Conservation (phyloP, 148 eudicot genomes). For the Silene uniflora region DNA sequence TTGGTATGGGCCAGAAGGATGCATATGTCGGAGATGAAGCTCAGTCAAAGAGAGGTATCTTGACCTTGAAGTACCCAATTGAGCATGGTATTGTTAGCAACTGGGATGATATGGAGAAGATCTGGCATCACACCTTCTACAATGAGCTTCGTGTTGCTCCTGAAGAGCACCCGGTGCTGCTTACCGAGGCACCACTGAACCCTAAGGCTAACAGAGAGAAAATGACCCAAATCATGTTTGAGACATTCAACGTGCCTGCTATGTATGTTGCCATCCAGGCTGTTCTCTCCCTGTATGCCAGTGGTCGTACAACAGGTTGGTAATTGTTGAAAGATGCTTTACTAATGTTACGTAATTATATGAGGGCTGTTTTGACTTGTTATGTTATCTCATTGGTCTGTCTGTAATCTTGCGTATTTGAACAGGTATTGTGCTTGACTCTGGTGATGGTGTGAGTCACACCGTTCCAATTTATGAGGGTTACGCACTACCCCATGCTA, state of each 20-base stretch:
- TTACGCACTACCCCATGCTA: conserved; percentile 35
- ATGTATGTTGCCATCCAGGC: conserved; percentile 62
- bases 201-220: conserved; percentile 42
- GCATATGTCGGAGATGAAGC: conserved; percentile 39
- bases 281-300: conserved; percentile 58
- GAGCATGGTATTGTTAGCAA: conserved; percentile 39
- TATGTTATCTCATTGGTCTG: no score
- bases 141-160: conserved; percentile 50
- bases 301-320: conserved; percentile 57
- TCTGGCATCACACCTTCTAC: conserved; percentile 52
- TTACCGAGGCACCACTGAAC: conserved; percentile 43
- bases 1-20: conserved; percentile 39
- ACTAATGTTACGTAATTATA: no score
- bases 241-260: conserved; percentile 58
- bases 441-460: conserved; percentile 37
- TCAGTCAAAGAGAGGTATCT: conserved; percentile 34
- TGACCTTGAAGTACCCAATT: conserved; percentile 39
- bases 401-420: neutral
- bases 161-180: conserved; percentile 45
- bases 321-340: neutral
- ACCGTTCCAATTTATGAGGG: conserved; percentile 36
- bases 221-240: conserved; percentile 61
- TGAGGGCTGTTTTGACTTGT: neutral
- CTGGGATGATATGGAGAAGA: conserved; percentile 51
- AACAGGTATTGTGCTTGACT: conserved; percentile 36